Evolutionary conservation across 2,329 filamentous ascomycete species (phyloP).

Genomic region (Claviceps quebecensis): DNA sequence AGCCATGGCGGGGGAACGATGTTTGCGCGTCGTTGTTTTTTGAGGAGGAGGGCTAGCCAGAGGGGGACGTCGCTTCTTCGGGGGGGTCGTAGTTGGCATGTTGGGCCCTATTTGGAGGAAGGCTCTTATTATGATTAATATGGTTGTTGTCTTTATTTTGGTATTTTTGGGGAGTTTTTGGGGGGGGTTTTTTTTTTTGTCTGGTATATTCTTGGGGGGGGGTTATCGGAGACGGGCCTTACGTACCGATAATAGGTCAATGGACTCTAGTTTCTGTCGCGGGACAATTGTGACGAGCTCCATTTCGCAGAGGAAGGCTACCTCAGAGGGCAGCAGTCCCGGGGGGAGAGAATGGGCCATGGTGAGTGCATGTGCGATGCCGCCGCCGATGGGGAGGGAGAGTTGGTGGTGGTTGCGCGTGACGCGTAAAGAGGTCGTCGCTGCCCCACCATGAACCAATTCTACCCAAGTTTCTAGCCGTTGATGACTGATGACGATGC

Average conservation of each 20-base stretch:
- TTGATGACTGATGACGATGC: too few relatives aligned
- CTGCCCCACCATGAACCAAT: too few relatives aligned
- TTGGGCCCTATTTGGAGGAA: conserved; percentile 47
- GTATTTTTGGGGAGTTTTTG: background rate
- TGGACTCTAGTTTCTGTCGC: conserved; percentile 73
- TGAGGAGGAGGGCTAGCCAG: conserved; percentile 90
- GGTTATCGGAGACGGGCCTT: too few relatives aligned
- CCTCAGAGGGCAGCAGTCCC: conserved; percentile 67
- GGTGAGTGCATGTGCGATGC: background rate
- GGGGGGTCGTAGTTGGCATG: conserved; percentile 64
- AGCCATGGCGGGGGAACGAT: conserved; percentile 89
- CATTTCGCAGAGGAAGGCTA: conserved; percentile 94
- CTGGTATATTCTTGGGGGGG: too few relatives aligned
- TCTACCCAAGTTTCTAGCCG: too few relatives aligned
- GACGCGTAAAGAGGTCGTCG: too few relatives aligned
- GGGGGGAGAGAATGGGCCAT: conserved; percentile 38
- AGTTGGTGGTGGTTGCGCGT: too few relatives aligned
- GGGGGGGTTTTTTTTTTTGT: background rate
- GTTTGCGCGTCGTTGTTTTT: conserved; percentile 86
- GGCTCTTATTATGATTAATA: background rate
- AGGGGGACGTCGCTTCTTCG: conserved; percentile 68
- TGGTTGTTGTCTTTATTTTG: background rate
- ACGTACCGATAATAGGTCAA: conserved; percentile 75
- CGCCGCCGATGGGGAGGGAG: background rate
- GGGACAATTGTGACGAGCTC: conserved; percentile 88